phyloP scores from a whole-genome alignment of 2,329 filamentous ascomycete genomes.

The Cercospora citrullina region DNA sequence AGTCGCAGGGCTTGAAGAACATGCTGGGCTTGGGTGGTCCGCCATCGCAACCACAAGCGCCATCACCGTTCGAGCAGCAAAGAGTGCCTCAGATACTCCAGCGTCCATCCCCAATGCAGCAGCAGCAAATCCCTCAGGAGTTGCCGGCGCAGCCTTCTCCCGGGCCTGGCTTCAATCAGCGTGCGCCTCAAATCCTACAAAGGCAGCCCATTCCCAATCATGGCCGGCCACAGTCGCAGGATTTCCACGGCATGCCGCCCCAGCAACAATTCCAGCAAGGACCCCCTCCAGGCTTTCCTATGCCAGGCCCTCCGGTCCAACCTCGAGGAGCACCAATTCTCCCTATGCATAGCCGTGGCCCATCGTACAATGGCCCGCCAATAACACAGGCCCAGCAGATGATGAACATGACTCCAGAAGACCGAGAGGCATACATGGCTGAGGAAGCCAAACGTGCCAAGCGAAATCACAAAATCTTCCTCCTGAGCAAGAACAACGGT shows the following conservation, averaged over 20 bases:
- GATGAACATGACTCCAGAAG: conserved; percentile 75
- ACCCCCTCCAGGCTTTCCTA: conserved; percentile 26
- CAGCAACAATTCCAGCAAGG: conserved; percentile 32
- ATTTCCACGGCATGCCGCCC: conserved; percentile 32
- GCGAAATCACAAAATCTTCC: conserved; percentile 95
- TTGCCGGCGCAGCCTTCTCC: conserved; percentile 39
- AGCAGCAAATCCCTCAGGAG: conserved; percentile 30
- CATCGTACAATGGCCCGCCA: conserved; percentile 54
- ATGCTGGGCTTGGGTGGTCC: conserved; percentile 37
- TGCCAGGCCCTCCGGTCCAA: conserved; percentile 35
- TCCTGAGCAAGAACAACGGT: conserved; percentile 90
- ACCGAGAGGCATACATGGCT: conserved; percentile 78
- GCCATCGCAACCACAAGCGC: conserved; percentile 25
- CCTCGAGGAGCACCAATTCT: conserved; percentile 38
- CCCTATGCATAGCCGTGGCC: conserved; percentile 44
- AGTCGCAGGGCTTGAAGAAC: conserved; percentile 38
- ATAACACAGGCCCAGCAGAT: conserved; percentile 72
- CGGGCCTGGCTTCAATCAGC: conserved; percentile 44
- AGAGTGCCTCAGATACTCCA: conserved; percentile 50
- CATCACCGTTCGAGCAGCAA: conserved; percentile 40
- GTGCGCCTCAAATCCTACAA: conserved; percentile 44
- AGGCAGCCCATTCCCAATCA: conserved; percentile 35
- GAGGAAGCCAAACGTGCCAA: conserved; percentile 95
- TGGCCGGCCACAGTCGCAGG: conserved; percentile 28
- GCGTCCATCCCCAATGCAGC: conserved; percentile 43